Percentiles rank a stretch among this genome's conserved stretches.
Conservation (phyloP, 2,329 filamentous ascomycete species). For the Xylaria sp. region DNA sequence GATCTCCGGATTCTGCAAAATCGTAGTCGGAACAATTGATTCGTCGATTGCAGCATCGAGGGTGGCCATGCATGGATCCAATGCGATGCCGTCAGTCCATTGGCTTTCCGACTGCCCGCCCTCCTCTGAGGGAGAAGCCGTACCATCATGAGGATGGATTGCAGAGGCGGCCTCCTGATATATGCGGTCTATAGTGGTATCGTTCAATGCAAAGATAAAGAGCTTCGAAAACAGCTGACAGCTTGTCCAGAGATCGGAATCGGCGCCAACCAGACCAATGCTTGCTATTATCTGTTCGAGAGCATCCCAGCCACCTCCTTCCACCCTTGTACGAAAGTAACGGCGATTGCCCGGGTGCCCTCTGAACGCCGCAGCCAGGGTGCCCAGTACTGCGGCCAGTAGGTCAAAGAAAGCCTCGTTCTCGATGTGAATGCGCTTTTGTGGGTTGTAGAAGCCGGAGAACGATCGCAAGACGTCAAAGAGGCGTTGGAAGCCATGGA, state of each 20-base stretch:
- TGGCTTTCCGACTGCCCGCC: conserved; percentile 20
- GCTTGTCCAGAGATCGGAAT: conserved; percentile 62
- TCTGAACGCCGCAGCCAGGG: conserved; percentile 69
- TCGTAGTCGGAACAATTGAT: conserved; percentile 46
- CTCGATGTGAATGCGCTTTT: conserved; percentile 54
- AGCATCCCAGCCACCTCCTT: conserved; percentile 71
- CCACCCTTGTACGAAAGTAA: conserved; percentile 74
- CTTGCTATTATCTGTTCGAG: conserved; percentile 68
- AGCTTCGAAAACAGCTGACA: conserved; percentile 77
- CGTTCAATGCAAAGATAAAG: conserved; percentile 72
- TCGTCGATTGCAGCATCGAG: conserved; percentile 40
- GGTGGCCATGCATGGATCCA: conserved; percentile 25
- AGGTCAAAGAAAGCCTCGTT: conserved; percentile 62
- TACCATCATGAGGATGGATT: conserved; percentile 10
- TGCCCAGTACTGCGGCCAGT: conserved; percentile 64
- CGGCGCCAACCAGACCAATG: conserved; percentile 58
- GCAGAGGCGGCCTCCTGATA: conserved; percentile 45
- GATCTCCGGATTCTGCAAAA: conserved; percentile 58
- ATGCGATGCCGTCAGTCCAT: conserved; percentile 21
- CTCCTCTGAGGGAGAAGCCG: conserved; percentile 14
- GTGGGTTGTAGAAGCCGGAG: conserved; percentile 70
- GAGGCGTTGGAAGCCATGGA: conserved; percentile 71
- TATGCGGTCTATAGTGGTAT: conserved; percentile 66
- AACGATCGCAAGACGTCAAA: conserved; percentile 64
- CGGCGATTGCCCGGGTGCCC: conserved; percentile 80